Evolutionary conservation across 257 asterid genomes (phyloP), one percentile per base, ranked within the genome.

Genomic region (Nicotiana knightiana): DNA sequence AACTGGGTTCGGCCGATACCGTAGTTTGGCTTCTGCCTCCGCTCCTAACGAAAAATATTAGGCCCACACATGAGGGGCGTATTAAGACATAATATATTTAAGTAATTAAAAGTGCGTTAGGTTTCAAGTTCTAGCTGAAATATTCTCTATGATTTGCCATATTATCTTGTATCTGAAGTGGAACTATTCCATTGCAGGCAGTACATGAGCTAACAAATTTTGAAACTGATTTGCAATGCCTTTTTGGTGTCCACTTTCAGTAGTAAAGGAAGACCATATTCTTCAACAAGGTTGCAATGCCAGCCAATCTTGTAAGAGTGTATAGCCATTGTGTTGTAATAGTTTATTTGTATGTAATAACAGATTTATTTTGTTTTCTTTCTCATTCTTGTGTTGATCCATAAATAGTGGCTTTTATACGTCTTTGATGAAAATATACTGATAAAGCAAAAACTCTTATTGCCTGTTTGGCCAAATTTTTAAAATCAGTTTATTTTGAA

Each of bases 181-280:
- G 21, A 68, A 65, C 48, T 82, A 59, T 82, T 28, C 24, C 85
- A 81, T 79, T 89, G 88, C 91, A 90, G 93, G 92, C 90, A 88
- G 62, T 87, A 51, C 93, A 88, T 57, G 91, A 89, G 63, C 64
- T 89, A 48, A 65, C 92, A n/a, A 85, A 84, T 32, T 87, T 90
- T 91, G 97, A 91, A 54, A 82, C 80, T 6, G 97, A 93, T 59
- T 87, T 90, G 90, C 91, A 88, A 55, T 87, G 76, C 64, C 87
- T 64, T 73, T 89, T 86, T 76, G 80, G 83, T 76, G 67, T 80
- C 21, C 87, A 85, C 9, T 90, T 89, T 85, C 92, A 90, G 11
- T 85, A 83, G 88, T 76, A 67, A 76, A 61, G 46, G 16, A 73
- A 73, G 2, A 3, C 39, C 79, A 51, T 48, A 51, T 73, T 73